Conservation (phyloP, 176 grass and related monocot species). For the Guadua angustifolia region DNA sequence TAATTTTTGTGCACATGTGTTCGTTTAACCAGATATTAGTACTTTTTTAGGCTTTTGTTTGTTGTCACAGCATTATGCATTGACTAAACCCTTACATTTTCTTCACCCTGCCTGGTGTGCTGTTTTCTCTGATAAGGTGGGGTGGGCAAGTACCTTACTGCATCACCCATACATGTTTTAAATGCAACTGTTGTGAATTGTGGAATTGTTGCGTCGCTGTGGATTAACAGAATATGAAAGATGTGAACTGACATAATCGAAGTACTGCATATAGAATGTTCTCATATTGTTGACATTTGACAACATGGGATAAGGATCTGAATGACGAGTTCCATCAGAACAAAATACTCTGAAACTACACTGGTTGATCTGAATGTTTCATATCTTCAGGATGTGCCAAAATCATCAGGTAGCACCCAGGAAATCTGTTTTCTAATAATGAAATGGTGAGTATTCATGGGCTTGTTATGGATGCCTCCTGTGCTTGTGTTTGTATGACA, state of each 20-base stretch:
- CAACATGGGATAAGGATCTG: background rate
- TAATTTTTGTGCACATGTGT: background rate
- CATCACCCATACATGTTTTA: background rate
- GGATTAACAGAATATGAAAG: conserved; percentile 1
- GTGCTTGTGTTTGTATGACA: no score
- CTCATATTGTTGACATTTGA: background rate
- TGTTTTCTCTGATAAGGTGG: conserved; percentile 74
- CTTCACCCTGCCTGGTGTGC: conserved; percentile 71
- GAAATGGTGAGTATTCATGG: no score
- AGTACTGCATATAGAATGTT: background rate
- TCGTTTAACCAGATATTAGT: background rate
- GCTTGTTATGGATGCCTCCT: no score
- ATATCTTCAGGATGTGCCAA: no score
- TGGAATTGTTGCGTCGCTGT: background rate
- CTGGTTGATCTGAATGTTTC: no score
- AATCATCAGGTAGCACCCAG: no score
- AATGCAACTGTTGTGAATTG: background rate
- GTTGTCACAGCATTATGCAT: background rate
- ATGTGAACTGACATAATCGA: conserved; percentile 8
- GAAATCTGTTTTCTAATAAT: no score
- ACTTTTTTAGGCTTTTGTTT: background rate
- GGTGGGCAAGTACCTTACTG: no score
- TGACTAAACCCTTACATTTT: conserved; percentile 66
- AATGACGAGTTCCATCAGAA: background rate
- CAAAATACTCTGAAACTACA: no score